Conservation (phyloP, 352 stramenopile genomes). For the Globisporangium emineosum region DNA sequence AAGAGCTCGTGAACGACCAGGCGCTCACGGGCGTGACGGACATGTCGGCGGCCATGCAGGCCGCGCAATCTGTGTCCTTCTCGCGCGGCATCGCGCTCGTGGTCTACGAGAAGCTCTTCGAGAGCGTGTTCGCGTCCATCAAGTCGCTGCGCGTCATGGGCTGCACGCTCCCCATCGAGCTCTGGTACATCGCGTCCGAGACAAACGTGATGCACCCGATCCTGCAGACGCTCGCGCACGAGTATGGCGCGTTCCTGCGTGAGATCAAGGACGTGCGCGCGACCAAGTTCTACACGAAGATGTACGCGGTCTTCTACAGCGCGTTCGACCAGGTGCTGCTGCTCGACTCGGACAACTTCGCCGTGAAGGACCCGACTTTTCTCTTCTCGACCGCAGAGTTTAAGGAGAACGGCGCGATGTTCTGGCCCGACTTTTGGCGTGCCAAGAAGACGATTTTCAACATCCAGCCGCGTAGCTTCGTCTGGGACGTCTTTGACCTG, state of each 20-base stretch:
- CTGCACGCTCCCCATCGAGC: conserved; percentile 56
- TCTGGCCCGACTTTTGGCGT: conserved; percentile 82
- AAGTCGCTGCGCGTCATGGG: conserved; percentile 33
- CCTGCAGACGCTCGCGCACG: conserved; percentile 29
- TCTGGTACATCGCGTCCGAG: conserved; percentile 63
- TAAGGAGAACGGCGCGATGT: conserved; percentile 43
- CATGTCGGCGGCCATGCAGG: conserved; percentile 10
- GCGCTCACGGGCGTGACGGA: conserved; percentile 8
- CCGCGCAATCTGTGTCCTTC: conserved; percentile 26
- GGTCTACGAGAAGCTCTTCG: conserved; percentile 48
- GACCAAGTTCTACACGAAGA: conserved; percentile 67
- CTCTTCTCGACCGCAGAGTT: conserved; percentile 61
- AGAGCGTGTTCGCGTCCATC: conserved; percentile 50
- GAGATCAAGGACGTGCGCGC: conserved; percentile 57
- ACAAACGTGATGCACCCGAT: conserved; percentile 43
- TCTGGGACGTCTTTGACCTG: conserved; percentile 70
- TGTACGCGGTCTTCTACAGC: conserved; percentile 70
- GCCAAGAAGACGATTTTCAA: conserved; percentile 74
- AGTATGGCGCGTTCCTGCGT: conserved; percentile 50
- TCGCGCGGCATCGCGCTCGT: conserved; percentile 48
- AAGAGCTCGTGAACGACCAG: conserved; percentile 33
- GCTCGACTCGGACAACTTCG: conserved; percentile 77
- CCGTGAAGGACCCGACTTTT: conserved; percentile 56
- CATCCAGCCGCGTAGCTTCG: conserved; percentile 53
- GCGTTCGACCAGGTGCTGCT: conserved; percentile 76